Base-by-base conservation (phyloP, 306 rosid genomes). In the Comarum palustre region DNA sequence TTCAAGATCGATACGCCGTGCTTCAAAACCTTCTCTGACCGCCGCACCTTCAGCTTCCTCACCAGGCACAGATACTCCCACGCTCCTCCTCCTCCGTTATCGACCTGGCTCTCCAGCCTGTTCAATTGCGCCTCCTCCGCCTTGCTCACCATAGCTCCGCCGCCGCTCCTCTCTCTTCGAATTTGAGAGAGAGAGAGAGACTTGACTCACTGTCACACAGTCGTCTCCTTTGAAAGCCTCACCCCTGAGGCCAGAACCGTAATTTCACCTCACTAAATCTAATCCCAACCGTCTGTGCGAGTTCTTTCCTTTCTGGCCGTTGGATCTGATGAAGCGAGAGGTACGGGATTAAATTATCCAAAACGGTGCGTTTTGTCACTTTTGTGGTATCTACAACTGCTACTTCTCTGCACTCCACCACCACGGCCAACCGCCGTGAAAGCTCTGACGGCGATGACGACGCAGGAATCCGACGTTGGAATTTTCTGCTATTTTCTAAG, bases 41-140 rank as follows among this genome's bases (percentile, higher is more conserved):
- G 93, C 7, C 97, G 93, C 77, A 95, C 83, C 84, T 88, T 95
- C 73, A 95, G 96, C 81, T 92, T 92, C 71, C 96, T 75, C 27
- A 95, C 83, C 14, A 92, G 85, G 46, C 82, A 86, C 43, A 95
- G 93, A 57, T 87, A 95, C 79, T 92, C 99, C 99, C 96, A 95
- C 4, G 86, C 97, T n/a, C 97, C 99, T 66, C 97, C 99, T 5
- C 99, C 99, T 51, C 87, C 99, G 73, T 95, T 95, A 60, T 95
- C 99, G 32, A 92, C 99, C 92, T 95, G 99, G 70, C 58, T 88
- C 79, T 92, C 97, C 25, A 95, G 87, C 66, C 86, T 80, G 77
- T 86, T 81, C 88, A 95, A 74, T 73, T 90, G 90, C 20, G 84
- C 67, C 68, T 87, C 92, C 80, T 95, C 99, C 32, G 88, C 80